phyloP scores from a whole-genome alignment of 495 filamentous ascomycete species.

The Xylaria acuta region DNA sequence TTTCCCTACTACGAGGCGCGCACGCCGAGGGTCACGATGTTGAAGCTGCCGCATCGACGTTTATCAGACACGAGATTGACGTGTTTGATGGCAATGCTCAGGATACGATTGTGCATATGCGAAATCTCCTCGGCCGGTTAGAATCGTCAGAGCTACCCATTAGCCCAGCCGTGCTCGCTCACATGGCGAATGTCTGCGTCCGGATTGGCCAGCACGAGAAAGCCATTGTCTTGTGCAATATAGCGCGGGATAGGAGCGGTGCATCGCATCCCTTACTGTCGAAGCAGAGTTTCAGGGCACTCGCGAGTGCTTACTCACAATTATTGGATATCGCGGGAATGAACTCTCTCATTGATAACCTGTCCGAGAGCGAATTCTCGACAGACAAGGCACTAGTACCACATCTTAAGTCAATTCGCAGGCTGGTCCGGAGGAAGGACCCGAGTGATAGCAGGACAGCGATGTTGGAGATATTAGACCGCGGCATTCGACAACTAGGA shows the following conservation, averaged over 20 bases:
- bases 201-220: conserved; percentile 36
- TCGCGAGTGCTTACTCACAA: conserved; percentile 47
- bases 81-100: conserved; percentile 17
- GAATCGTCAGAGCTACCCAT: conserved; percentile 41
- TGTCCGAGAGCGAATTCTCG: conserved; percentile 36
- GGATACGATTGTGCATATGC: conserved; percentile 33
- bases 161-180: conserved; percentile 40
- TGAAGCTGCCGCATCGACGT: conserved; percentile 32
- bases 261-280: conserved; percentile 40
- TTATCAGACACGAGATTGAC: conserved; percentile 43
- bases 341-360: conserved; percentile 37
- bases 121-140: conserved; percentile 37
- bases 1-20: conserved; percentile 42
- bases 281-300: conserved; percentile 46
- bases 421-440: conserved; percentile 29
- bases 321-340: conserved; percentile 45
- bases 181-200: conserved; percentile 45
- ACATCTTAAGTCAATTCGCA: conserved; percentile 43
- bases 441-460: conserved; percentile 2
- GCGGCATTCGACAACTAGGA: conserved; percentile 1
- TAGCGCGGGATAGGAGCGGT: conserved; percentile 41
- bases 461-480: conserved; percentile 27
- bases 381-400: conserved; percentile 37
- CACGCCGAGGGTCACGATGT: conserved; percentile 45
- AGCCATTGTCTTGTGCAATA: conserved; percentile 45